Evolutionary conservation across 2,329 filamentous ascomycete species (phyloP), one percentile per base, ranked within the genome.

Genomic region (Aspergillus spinulosporus): DNA sequence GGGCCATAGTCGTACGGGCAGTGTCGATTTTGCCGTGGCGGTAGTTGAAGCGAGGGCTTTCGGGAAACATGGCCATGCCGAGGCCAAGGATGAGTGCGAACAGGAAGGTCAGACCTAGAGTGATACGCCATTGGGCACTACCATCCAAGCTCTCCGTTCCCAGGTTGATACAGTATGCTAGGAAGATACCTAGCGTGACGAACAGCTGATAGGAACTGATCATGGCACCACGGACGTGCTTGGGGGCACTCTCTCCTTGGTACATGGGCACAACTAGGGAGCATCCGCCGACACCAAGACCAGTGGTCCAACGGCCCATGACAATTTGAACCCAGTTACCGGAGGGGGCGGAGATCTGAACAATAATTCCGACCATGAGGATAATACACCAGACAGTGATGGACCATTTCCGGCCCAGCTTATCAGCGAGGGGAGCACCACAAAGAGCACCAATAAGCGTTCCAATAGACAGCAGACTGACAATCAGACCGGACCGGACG

Each of bases 11-110:
- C 12, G 65, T 66, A 36, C 78, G 76, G 8, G 82, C 82, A 44
- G 70, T 72, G 15, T 84, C 81, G 39, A 77, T 72, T 15, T 78
- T 77, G 49, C 82, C 82, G 49, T 79, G 69, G 32, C 83, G 80
- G 70, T 82, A 85, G 46, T 82, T 81, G 71, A 78, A 85, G 8
- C 83, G 80, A 5, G 83, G 83, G 5, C 76, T 80, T 60, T 86
- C 83, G 1, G 79, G 79, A 60, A 85, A 78, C 66, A 82, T 78
- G 15, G 77, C 63, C 62, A 86, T 84, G n/a, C 82, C 82, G 36
- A 74, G 65, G 14, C 78, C 78, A 63, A 86, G 82, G 44, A 84
- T 72, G 6, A 78, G 66, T 6, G 83, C 79, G 71, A 80, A 85
- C 57, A 84, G 73, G 67, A 83, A 84, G 34, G 80, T 82, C 29